These are phyloP conservation scores for Pseudoperonospora humuli DNA, from an alignment of 352 stramenopile genomes.

Conservation along the genomic window DNA sequence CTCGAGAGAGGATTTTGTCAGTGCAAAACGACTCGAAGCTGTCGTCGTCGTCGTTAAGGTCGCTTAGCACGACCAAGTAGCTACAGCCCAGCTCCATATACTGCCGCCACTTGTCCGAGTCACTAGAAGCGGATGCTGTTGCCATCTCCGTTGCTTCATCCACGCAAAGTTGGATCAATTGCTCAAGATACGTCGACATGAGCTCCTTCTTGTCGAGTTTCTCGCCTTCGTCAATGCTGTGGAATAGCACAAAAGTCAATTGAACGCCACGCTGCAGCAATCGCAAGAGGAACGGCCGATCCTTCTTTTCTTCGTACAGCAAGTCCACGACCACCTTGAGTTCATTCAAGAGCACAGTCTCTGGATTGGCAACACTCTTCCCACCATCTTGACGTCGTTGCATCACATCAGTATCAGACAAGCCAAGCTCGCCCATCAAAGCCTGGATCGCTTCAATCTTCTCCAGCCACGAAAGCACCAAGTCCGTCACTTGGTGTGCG, in stretches of 20 bases:
- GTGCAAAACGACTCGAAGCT: constrained; percentile 33
- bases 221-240: not conserved
- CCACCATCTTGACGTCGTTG: constrained; percentile 29
- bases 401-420: constrained; percentile 56
- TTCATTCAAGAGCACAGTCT: constrained; percentile 48
- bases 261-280: constrained; percentile 56
- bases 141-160: constrained; percentile 17
- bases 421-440: constrained; percentile 48
- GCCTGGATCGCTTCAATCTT: constrained; percentile 48
- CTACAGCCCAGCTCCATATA: constrained; percentile 37
- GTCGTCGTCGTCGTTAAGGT: constrained; percentile 20
- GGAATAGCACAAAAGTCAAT: constrained; percentile 27
- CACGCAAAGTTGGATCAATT: constrained; percentile 35
- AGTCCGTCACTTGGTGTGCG: constrained; percentile 37
- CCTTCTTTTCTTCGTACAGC: constrained; percentile 44
- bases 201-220: constrained; percentile 3
- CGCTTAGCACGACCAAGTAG: constrained; percentile 40
- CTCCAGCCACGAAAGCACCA: constrained; percentile 39
- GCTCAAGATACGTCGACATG: constrained; percentile 18
- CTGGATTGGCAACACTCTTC: constrained; percentile 21
- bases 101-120: constrained; percentile 11
- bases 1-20: constrained; percentile 22
- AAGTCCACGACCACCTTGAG: constrained; percentile 63
- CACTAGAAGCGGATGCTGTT: not conserved
- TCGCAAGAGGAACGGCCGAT: constrained; percentile 43